These are phyloP conservation scores for Kluyveromyces sp. DNA, from an alignment of 1,139 yeast genomes.

Conservation along the genomic window DNA sequence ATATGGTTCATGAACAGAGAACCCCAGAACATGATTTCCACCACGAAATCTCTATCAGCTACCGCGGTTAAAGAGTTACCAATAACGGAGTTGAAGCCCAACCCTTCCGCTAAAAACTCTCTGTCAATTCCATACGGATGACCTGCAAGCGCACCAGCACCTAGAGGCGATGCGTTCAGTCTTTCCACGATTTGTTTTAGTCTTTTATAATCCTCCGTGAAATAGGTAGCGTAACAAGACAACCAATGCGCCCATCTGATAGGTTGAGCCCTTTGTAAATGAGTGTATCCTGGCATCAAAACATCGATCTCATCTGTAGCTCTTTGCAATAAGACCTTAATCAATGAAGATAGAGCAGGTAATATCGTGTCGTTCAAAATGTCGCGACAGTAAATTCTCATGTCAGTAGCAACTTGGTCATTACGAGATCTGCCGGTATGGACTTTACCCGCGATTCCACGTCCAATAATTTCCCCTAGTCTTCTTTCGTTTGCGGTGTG, in stretches of 20 bases:
- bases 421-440: constrained; percentile 98
- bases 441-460: constrained; percentile 89
- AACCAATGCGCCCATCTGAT: constrained; percentile 99
- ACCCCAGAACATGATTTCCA: constrained; percentile 97
- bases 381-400: constrained; percentile 89
- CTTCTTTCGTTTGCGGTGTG: constrained; percentile 98
- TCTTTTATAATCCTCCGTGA: constrained; percentile 83
- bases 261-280: constrained; percentile 97
- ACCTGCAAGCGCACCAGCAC: constrained; percentile 97
- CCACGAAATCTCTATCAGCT: constrained; percentile 94
- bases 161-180: constrained; percentile 84
- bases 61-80: constrained; percentile 95
- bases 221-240: constrained; percentile 88
- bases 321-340: constrained; percentile 60
- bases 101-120: constrained; percentile 70
- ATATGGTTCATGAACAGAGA: constrained; percentile 91
- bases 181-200: constrained; percentile 72
- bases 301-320: constrained; percentile 83
- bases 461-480: constrained; percentile 91
- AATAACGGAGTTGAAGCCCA: constrained; percentile 78
- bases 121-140: constrained; percentile 98
- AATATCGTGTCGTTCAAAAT: constrained; percentile 54
- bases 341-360: constrained; percentile 52
- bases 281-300: constrained; percentile 98
- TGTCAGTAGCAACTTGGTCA: constrained; percentile 97